Evolutionary conservation across 192 early-diverging fungal species (phyloP).

Genomic region (Anaeromyces robustus): DNA sequence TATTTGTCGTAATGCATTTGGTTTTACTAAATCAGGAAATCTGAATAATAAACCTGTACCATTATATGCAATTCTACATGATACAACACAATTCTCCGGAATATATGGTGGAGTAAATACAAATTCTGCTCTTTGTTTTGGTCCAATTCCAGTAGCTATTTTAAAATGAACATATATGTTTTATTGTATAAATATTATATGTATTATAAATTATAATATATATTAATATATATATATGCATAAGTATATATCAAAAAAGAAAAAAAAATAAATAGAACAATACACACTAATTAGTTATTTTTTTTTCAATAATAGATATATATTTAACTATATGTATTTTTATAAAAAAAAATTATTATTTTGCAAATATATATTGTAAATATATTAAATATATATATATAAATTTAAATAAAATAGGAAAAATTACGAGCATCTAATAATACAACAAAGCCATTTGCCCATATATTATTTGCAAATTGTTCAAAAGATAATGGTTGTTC

Average conservation of each 20-base stretch:
- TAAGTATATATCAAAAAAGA: too few species aligned
- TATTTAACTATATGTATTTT: too few species aligned
- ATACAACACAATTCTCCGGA: background rate
- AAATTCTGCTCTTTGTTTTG: background rate
- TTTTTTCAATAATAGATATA: too few species aligned
- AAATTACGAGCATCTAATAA: background rate
- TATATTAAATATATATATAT: too few species aligned
- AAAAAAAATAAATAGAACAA: too few species aligned
- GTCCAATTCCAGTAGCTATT: background rate
- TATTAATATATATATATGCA: too few species aligned
- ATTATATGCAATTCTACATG: background rate
- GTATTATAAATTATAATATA: too few species aligned
- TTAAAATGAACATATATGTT: background rate
- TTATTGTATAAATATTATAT: too few species aligned
- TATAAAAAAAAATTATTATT: too few species aligned
- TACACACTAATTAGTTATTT: too few species aligned
- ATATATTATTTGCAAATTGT: background rate
- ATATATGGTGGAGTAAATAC: background rate
- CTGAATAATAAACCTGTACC: background rate
- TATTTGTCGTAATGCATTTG: background rate
- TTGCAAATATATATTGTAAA: too few species aligned
- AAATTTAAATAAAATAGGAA: too few species aligned
- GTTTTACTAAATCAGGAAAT: background rate
- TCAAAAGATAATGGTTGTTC: background rate
- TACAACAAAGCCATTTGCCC: background rate